Evolutionary conservation across 2,329 filamentous ascomycete genomes (phyloP), one percentile per base, ranked within the genome.

Genomic region (Aspergillus sp.): DNA sequence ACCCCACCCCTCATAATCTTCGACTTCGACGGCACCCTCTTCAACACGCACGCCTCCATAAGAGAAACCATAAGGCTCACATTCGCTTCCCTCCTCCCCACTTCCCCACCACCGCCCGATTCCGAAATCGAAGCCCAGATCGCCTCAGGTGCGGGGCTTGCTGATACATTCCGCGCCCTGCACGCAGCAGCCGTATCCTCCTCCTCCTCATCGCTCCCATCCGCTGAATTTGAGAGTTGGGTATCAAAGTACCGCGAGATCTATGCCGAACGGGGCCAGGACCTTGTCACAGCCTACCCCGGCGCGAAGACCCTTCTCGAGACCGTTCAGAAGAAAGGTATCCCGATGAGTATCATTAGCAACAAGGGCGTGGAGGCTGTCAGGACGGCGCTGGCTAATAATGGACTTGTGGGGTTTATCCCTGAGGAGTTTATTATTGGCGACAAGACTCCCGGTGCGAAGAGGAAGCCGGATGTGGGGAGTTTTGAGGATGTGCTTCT

Each of bases 311-410:
- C 69, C 6, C 47, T 72, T 13, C 19, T 47, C 15, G n/a, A 41
- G 0, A 34, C 58, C 7, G 53, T 71, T 3, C 59, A 9, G 52
- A 66, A 7, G 58, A 62, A n/a, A 22, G 28, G 30, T 58, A 38
- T 71, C 3, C 63, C 64, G 22, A 60, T 69, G 41, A 64, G 66
- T 1, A 70, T 71, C 25, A 60, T 71, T 4, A 71, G 65, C 43
- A 72, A 72, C 34, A 72, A 72, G 50, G 65, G 59, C 2, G 64
- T 68, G 3, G 60, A 59, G 0, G 65, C 68, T 0, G 63, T 72
- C 7, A 65, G 60, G 43, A 50, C 57, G 5, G 61, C 62, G 7
- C 25, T 63, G 50, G 22, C 49, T 38, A 43, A 51, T 30, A 48
- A 47, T 17, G 58, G 48, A 2, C n/a, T 67, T 7, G 31, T 28